Evolutionary conservation across 108 stramenopile genomes (phyloP), one percentile per base, ranked within the genome.

Genomic region (Skeletonema menzelii): DNA sequence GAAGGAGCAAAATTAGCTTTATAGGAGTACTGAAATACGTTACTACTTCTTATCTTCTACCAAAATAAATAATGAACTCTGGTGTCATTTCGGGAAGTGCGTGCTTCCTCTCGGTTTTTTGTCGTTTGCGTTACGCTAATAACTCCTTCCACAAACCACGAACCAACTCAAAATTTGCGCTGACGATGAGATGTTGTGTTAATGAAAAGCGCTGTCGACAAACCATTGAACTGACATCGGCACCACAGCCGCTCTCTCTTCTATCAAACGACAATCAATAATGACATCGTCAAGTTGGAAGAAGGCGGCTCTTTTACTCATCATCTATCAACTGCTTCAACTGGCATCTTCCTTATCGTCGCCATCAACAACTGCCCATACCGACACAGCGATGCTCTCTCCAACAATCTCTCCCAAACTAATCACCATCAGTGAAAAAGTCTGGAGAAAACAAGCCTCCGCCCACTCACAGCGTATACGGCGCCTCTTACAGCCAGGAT

Each of bases 381-480:
- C 44, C 44, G 17, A n/a, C 14, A 15, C 47, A 49, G 7, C 47
- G n/a, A 49, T 49, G 47, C 20, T 49, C n/a, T 49, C 47, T 2
- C 22, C 47, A 22, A 8, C 47, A 1, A 3, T 22, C n/a, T 8
- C 47, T 49, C 47, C 47, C 47, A 49, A 49, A 15, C n/a, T 49
- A 20, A 49, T 49, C 17, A 49, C 47, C 47, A 49, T 49, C 5
- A 49, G 47, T 5, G 47, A 49, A 49, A 20, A 3, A 0, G 3
- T 49, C n/a, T 78, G 77, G 77, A 59, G 77, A 40, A 27, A 47
- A 0, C 64, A 56, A 5, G 77, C 70, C 24, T 22, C 10, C 1
- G 12, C 5, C 24, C 77, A 78, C 57, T 35, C 55, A 0, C 8
- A 31, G 17, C 35, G 40, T 0, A 69, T 77, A 15, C 17, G 32